These are phyloP conservation scores for Cryptosporidium parvum DNA, from an alignment of 169 alveolate species.

Conservation along the genomic window DNA sequence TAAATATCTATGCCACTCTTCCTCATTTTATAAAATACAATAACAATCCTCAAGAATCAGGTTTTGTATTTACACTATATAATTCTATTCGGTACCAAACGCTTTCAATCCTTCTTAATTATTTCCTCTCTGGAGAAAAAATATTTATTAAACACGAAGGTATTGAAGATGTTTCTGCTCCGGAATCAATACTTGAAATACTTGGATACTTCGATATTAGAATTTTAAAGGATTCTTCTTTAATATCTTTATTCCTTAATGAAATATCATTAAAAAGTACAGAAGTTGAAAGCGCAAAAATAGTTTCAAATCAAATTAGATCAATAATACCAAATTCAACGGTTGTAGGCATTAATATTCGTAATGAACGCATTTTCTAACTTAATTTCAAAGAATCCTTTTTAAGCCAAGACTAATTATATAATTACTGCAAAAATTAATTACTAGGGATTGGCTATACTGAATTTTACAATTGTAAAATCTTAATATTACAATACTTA, in stretches of 20 bases:
- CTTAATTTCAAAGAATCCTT: background rate
- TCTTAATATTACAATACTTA: no score
- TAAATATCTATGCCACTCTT: background rate
- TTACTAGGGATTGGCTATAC: no score
- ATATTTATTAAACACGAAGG: slow-evolving; percentile 27
- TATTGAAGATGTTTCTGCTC: background rate
- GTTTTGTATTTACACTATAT: slow-evolving; percentile 24
- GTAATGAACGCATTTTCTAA: slow-evolving; percentile 1
- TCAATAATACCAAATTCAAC: slow-evolving; percentile 24
- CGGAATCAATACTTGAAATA: slow-evolving; percentile 10
- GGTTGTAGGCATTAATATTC: slow-evolving; percentile 16
- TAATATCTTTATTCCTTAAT: background rate
- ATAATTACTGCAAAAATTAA: no score
- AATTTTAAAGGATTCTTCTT: background rate
- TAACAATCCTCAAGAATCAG: background rate
- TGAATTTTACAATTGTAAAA: no score
- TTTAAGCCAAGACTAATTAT: background rate
- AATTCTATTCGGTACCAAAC: slow-evolving; percentile 13
- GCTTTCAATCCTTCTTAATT: slow-evolving; percentile 2
- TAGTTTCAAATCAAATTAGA: slow-evolving; percentile 11
- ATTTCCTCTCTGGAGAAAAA: slow-evolving; percentile 14
- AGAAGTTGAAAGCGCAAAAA: slow-evolving; percentile 36
- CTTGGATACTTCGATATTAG: background rate
- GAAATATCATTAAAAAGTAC: slow-evolving; percentile 6
- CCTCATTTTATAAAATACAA: background rate